These are phyloP conservation scores for Candida glaebosa DNA, from an alignment of 805 yeast species.

Conservation along the genomic window DNA sequence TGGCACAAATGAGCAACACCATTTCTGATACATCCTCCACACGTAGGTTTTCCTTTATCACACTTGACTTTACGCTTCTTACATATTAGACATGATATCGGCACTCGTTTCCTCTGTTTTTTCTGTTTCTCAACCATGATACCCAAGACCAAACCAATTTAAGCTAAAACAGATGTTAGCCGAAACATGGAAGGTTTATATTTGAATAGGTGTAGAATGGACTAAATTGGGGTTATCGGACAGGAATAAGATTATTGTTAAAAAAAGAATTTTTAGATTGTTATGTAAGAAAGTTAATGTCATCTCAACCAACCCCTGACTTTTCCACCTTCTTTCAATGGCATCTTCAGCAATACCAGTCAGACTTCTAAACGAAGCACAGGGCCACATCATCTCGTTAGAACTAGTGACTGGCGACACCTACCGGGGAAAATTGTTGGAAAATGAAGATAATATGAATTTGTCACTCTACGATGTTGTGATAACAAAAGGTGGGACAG, in stretches of 20 bases:
- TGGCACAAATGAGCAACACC: slow-evolving; percentile 39
- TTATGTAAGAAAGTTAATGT: neutral
- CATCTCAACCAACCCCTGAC: neutral
- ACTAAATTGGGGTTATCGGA: neutral
- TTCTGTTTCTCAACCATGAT: slow-evolving; percentile 7
- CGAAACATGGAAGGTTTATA: neutral
- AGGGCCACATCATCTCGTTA: slow-evolving; percentile 80
- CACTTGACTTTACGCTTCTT: slow-evolving; percentile 42
- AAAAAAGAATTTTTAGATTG: no score
- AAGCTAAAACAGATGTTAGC: neutral
- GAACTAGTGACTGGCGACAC: slow-evolving; percentile 84
- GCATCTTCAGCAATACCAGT: slow-evolving; percentile 68
- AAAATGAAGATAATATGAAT: slow-evolving; percentile 93
- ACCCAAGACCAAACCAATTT: neutral
- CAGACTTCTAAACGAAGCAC: slow-evolving; percentile 79
- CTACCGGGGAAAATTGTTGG: slow-evolving; percentile 82
- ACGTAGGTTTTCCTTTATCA: slow-evolving; percentile 38
- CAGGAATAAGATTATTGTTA: neutral
- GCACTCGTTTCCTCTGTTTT: slow-evolving; percentile 33
- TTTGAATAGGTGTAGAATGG: neutral
- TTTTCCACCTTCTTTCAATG: neutral
- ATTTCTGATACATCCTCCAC: slow-evolving; percentile 39
- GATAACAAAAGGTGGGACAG: slow-evolving; percentile 66
- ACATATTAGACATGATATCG: slow-evolving; percentile 39
- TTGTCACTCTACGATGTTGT: slow-evolving; percentile 79